Conservation (phyloP, 495 filamentous ascomycete species). For the Stereocaulon alpinum region DNA sequence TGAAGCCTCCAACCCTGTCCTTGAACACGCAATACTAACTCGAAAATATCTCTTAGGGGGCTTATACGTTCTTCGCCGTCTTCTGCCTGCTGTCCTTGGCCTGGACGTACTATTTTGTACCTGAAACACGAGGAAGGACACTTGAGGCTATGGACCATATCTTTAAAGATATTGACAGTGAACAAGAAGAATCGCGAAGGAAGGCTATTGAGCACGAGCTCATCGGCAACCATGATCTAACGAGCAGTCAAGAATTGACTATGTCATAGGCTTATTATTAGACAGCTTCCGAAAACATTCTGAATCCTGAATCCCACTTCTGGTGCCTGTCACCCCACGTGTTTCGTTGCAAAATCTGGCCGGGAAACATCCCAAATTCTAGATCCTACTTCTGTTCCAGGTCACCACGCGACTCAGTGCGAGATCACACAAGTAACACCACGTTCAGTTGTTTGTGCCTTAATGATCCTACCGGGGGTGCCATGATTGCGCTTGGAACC, state of each 20-base stretch:
- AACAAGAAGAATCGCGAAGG: conserved; percentile 31
- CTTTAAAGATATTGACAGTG: conserved; percentile 38
- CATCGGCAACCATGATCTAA: conserved; percentile 5
- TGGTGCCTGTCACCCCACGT: background rate
- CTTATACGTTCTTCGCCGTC: conserved; percentile 40
- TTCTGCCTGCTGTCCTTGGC: conserved; percentile 45
- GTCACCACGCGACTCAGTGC: background rate
- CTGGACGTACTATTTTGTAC: conserved; percentile 46
- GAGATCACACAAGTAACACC: background rate
- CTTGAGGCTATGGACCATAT: conserved; percentile 37
- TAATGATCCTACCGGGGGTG: background rate
- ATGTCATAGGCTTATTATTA: background rate
- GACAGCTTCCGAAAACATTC: background rate
- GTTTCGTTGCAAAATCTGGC: no score
- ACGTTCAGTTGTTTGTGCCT: background rate
- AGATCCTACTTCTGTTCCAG: background rate
- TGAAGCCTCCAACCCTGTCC: background rate
- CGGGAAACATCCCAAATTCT: background rate
- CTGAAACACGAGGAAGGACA: conserved; percentile 43
- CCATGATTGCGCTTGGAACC: background rate
- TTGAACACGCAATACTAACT: conserved; percentile 8
- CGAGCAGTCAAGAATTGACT: background rate
- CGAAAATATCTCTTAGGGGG: background rate
- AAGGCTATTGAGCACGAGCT: conserved; percentile 33
- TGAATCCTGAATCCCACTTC: background rate